Conservation (phyloP, 202 grass and related monocot species). For the Schoenoplectus tabernaemontani region DNA sequence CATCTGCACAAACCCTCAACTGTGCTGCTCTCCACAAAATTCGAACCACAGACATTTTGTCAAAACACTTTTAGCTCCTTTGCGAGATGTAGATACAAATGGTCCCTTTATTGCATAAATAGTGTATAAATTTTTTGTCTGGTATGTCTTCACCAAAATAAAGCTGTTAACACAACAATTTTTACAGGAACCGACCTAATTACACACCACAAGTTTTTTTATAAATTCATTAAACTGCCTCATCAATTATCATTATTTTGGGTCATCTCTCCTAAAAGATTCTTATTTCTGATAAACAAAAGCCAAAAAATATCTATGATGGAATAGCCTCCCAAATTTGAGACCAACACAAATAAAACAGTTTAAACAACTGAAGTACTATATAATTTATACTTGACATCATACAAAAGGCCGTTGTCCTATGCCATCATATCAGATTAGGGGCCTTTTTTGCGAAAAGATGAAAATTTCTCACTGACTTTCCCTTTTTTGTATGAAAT, state of each 20-base stretch:
- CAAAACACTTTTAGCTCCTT: neutral
- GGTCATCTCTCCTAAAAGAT: too few relatives aligned
- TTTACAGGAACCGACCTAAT: neutral
- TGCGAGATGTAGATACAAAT: neutral
- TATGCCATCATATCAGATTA: too few relatives aligned
- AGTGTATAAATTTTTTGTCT: neutral
- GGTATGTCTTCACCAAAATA: neutral
- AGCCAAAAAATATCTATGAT: neutral
- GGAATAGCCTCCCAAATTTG: neutral
- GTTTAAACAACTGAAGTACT: neutral
- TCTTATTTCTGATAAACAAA: too few relatives aligned
- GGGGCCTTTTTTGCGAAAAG: too few relatives aligned
- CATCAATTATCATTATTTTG: too few relatives aligned
- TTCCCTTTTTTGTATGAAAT: too few relatives aligned
- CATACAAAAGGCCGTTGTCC: neutral
- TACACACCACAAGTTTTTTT: too few relatives aligned
- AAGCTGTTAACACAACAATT: neutral
- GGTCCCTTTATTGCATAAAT: neutral
- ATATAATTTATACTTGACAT: neutral
- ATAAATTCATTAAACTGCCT: too few relatives aligned
- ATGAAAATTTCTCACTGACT: too few relatives aligned
- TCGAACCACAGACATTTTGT: neutral
- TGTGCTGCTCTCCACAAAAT: slow-evolving; percentile 38
- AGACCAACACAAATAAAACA: neutral
- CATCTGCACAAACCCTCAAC: slow-evolving; percentile 73